phyloP scores from a whole-genome alignment of 495 filamentous ascomycete species.

The Symbiotaphrina buchneri region DNA sequence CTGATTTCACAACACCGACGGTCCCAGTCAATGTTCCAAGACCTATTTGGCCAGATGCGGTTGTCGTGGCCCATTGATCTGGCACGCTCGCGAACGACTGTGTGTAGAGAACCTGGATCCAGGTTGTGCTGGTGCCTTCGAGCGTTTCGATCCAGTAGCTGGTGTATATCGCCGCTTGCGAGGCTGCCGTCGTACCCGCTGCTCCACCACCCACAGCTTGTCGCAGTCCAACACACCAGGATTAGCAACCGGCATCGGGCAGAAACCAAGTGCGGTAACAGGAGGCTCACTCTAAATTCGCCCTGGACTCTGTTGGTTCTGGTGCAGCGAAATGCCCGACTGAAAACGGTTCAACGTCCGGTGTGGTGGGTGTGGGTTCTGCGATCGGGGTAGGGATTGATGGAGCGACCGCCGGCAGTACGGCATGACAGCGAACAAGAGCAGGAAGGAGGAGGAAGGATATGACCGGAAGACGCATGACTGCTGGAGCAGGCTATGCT shows the following conservation, averaged over 20 bases:
- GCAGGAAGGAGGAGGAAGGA: background rate
- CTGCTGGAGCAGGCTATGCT: no score
- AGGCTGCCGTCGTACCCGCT: background rate
- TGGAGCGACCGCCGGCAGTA: background rate
- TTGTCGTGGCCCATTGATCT: slow-evolving; percentile 5
- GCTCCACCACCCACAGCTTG: background rate
- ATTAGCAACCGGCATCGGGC: background rate
- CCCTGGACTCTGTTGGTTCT: background rate
- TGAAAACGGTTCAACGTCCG: background rate
- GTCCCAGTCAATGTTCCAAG: slow-evolving; percentile 10
- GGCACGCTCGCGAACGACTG: slow-evolving; percentile 6
- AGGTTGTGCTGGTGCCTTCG: slow-evolving; percentile 7
- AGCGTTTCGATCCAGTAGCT: slow-evolving; percentile 9
- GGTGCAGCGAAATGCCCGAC: background rate
- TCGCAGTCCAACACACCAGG: background rate
- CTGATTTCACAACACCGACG: slow-evolving; percentile 8
- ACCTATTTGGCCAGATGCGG: slow-evolving; percentile 8
- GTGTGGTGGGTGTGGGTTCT: background rate
- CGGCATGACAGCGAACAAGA: background rate
- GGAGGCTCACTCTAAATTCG: background rate
- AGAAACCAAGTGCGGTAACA: background rate
- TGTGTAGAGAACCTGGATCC: slow-evolving; percentile 9
- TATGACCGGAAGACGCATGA: background rate
- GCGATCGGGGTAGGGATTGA: slow-evolving; percentile 2
- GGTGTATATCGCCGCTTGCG: slow-evolving; percentile 2